A percentile compares a stretch with the other conserved stretches of the same genome.
phyloP scores from a whole-genome alignment of 352 stramenopile genomes.

The Phytophthora quininea region DNA sequence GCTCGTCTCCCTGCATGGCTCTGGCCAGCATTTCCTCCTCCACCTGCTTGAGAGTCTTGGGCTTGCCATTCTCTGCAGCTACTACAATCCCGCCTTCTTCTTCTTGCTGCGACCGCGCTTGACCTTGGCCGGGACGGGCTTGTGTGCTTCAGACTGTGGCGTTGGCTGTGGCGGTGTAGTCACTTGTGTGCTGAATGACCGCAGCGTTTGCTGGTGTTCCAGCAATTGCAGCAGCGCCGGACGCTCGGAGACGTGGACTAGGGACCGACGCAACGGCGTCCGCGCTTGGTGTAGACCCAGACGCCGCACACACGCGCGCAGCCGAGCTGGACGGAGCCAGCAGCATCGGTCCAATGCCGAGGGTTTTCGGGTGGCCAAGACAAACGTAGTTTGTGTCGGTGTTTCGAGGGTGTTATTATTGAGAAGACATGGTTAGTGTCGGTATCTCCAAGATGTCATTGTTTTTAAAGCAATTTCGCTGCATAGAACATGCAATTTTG shows the following conservation, averaged over 20 bases:
- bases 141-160: conserved; percentile 10
- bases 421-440: no score
- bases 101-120: conserved; percentile 42
- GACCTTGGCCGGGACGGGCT: conserved; percentile 28
- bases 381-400: neutral
- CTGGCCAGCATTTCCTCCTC: conserved; percentile 44
- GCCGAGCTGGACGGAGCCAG: conserved; percentile 16
- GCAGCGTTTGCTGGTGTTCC: neutral
- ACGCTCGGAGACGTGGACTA: neutral
- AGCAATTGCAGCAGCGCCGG: neutral
- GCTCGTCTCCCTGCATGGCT: conserved; percentile 23
- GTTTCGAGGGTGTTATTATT: no score
- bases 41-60: conserved; percentile 34
- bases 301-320: conserved; percentile 19
- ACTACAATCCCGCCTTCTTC: conserved; percentile 15
- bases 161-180: conserved; percentile 1
- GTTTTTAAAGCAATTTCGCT: no score
- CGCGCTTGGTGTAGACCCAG: conserved; percentile 12
- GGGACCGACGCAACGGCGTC: conserved; percentile 2
- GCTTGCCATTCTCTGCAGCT: conserved; percentile 11
- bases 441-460: no score
- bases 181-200: conserved; percentile 18
- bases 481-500: no score
- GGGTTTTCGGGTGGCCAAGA: conserved; percentile 24
- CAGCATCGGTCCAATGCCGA: conserved; percentile 21